Base-by-base conservation (phyloP, 768 basidiomycete species). In the Dioszegia aurantiaca region DNA sequence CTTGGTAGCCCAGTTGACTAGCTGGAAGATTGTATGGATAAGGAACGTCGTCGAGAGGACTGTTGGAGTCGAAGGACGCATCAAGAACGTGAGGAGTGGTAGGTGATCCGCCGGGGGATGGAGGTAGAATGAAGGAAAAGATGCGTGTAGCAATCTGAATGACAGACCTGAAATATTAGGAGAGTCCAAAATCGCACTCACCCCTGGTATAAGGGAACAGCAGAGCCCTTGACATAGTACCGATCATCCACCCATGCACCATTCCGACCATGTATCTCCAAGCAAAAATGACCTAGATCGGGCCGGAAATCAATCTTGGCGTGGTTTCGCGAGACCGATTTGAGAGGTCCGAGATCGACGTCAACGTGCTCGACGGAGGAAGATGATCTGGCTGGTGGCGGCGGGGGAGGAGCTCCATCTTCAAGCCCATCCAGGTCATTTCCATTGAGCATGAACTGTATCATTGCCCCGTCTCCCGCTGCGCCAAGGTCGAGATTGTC, bases 191-290 rank as follows among this genome's bases (percentile, higher is more conserved):
- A n/a, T 17, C 31, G 19, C 16, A 19, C 81, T 48, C 58, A 91
- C 94, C 89, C 83, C 75, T 91, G 89, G 36, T 86, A 81, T 21
- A 99, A 80, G 28, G 88, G 83, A n/a, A 91, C 87, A 60, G 86
- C 84, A 60, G 87, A 87, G 16, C 93, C 90, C 63, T 88, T 86
- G 11, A 87, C 88, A 47, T 86, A 86, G 89, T 93, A 99, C n/a
- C 89, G 85, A 28, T 92, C 93, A 64, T 98, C 92, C 4, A 99
- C 91, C 88, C 93, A 97, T 17, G 92, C 92, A 12, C 95, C 95
- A 69, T 99, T 98, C 58, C 95, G 82, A n/a, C 95, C 95, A 36
- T 90, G 82, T 36, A 99, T 93, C 59, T 86, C 85, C 33, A 99
- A 83, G 48, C 72, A 76, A 55, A 76, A 76, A 47, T 74, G 73